phyloP scores from a whole-genome alignment of 345 rosid species.

The Salix exigua region DNA sequence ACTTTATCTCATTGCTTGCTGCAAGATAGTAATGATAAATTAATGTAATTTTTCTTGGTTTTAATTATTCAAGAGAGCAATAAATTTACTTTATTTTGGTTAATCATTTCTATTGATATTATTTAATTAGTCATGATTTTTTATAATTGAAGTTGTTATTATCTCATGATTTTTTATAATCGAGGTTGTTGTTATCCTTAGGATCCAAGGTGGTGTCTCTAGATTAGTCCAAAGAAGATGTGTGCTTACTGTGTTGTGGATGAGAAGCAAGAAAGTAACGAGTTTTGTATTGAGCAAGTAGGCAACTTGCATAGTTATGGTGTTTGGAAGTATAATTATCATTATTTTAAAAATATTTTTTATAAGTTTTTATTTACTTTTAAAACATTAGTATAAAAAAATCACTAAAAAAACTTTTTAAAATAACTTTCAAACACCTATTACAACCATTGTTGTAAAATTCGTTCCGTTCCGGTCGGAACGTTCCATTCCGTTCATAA shows the following conservation, averaged over 20 bases:
- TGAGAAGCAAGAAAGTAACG: background rate
- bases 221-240: background rate
- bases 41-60: background rate
- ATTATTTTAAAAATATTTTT: too few species aligned
- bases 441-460: too few species aligned
- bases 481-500: too few species aligned
- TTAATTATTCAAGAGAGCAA: background rate
- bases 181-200: background rate
- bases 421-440: too few species aligned
- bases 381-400: rapidly evolving
- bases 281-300: background rate
- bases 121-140: too few species aligned
- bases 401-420: too few species aligned
- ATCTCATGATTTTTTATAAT: background rate
- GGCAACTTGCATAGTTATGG: background rate
- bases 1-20: background rate
- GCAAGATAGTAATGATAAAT: background rate
- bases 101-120: background rate
- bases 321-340: too few species aligned
- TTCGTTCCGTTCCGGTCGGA: too few species aligned
- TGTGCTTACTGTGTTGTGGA: background rate
- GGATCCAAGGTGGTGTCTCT: background rate
- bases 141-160: background rate
- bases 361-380: too few species aligned
- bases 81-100: too few species aligned